Base-by-base conservation (phyloP, 164 flowering plant species). In the Kalanchoe fedtschenkoi region DNA sequence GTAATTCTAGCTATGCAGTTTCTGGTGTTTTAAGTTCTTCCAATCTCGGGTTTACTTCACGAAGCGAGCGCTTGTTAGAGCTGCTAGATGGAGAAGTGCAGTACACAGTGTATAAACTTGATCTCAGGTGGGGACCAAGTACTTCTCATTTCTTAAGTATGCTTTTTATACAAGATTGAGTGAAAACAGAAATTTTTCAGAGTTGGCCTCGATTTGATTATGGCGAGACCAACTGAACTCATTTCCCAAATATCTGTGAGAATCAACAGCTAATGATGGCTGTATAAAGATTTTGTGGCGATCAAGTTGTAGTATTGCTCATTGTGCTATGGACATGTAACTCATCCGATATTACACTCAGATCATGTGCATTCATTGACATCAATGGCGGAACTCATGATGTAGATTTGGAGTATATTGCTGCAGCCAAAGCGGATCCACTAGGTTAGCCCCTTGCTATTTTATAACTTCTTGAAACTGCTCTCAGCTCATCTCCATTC, bases 11-110 rank as follows among this genome's bases (percentile, higher is more conserved):
- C 68, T 80, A 87, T 69, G 43, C 95, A 53, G 96, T 86, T 71
- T 78, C 87, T 62, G 86, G 83, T 67, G 65, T 91, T 75, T 69
- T 89, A 68, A 77, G 80, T 71, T 85, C 95, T 43, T 83, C 91
- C 6, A 70, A 75, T 70, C 68, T 67, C 63, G 70, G 67, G 6
- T 61, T 67, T 62, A 69, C 80, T 26, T 82, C 84, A 28, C 80
- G 86, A 65, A 71, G 82, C 61, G 82, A 77, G 63, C 79, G 78
- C 68, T 88, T 91, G 62, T 70, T 67, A 65, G 89, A 83, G 44
- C 71, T 87, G 34, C 44, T 89, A 13, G 73, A 83, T 62, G 80
- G 65, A 47, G 67, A 59, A 64, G 75, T 73, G 41, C 68, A 71
- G 0, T 80, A 80, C 56, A 46, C 22, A 13, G 66, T 83, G 44